Conservation (phyloP, 352 stramenopile genomes). For the Pythium guiyangense region DNA sequence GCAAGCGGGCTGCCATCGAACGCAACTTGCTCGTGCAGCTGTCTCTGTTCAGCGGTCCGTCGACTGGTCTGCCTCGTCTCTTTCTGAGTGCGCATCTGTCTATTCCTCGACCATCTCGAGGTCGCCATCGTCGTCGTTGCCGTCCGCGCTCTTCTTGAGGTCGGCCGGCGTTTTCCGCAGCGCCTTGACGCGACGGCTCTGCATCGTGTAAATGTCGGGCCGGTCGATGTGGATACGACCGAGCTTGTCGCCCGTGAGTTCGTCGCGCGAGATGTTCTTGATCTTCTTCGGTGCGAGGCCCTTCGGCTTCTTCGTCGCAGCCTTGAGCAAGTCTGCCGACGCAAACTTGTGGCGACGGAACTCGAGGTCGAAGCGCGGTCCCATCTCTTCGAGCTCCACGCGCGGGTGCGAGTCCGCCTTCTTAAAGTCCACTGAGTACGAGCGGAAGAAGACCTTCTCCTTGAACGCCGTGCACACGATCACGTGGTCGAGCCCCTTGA, state of each 20-base stretch:
- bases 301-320: slow-evolving; percentile 92
- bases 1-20: no score
- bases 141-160: slow-evolving; percentile 56
- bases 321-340: slow-evolving; percentile 94
- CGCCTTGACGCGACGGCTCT: slow-evolving; percentile 94
- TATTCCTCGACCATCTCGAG: slow-evolving; percentile 29
- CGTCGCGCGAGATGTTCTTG: slow-evolving; percentile 97
- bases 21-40: no score
- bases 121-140: slow-evolving; percentile 19
- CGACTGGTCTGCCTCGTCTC: not conserved
- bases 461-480: slow-evolving; percentile 96
- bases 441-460: slow-evolving; percentile 92
- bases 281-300: slow-evolving; percentile 93
- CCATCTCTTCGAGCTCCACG: slow-evolving; percentile 90
- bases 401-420: slow-evolving; percentile 80
- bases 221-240: slow-evolving; percentile 97
- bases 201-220: slow-evolving; percentile 96
- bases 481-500: slow-evolving; percentile 96
- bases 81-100: not conserved
- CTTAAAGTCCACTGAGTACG: slow-evolving; percentile 96
- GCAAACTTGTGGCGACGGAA: slow-evolving; percentile 95
- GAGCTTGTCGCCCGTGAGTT: slow-evolving; percentile 97
- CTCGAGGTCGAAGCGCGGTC: slow-evolving; percentile 84
- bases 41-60: not conserved
- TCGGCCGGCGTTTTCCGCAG: slow-evolving; percentile 83